These are phyloP conservation scores for Phytophthora ohioensis DNA, from an alignment of 352 stramenopile genomes.

Conservation along the genomic window DNA sequence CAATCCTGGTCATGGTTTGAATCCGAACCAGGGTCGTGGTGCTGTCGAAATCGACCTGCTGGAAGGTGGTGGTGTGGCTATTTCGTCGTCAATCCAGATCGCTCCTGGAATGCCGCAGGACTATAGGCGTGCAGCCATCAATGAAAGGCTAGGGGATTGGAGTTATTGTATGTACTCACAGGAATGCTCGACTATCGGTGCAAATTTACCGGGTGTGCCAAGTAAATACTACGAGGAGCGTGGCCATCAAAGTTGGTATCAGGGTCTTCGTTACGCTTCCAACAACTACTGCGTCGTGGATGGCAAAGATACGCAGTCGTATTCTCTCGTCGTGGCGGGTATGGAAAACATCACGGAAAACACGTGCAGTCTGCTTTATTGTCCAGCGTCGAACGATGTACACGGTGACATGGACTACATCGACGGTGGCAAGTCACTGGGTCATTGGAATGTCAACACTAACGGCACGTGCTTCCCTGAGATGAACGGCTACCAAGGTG, in stretches of 20 bases:
- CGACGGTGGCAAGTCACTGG: constrained; percentile 46
- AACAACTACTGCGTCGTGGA: constrained; percentile 63
- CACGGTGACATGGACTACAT: constrained; percentile 64
- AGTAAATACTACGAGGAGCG: constrained; percentile 49
- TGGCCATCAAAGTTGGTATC: constrained; percentile 63
- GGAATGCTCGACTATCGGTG: constrained; percentile 52
- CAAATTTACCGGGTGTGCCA: constrained; percentile 67
- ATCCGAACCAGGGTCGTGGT: constrained; percentile 89
- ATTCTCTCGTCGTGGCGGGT: constrained; percentile 49
- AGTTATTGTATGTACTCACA: constrained; percentile 57
- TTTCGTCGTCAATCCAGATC: constrained; percentile 84
- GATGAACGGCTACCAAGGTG: constrained; percentile 74
- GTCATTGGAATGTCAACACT: constrained; percentile 73
- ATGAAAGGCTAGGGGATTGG: constrained; percentile 37
- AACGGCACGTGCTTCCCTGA: constrained; percentile 69
- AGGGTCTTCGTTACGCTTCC: constrained; percentile 59
- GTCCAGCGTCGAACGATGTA: constrained; percentile 62
- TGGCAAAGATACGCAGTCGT: constrained; percentile 53
- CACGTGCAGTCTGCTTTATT: constrained; percentile 51
- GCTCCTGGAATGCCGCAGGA: constrained; percentile 64
- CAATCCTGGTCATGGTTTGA: constrained; percentile 92
- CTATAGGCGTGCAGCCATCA: constrained; percentile 52
- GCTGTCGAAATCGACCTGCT: constrained; percentile 97
- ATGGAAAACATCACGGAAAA: constrained; percentile 59
- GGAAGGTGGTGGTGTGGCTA: constrained; percentile 80